A percentile compares a stretch with the other conserved stretches of the same genome.
phyloP scores from a whole-genome alignment of 768 basidiomycete species.

The Calocybe cyanea region DNA sequence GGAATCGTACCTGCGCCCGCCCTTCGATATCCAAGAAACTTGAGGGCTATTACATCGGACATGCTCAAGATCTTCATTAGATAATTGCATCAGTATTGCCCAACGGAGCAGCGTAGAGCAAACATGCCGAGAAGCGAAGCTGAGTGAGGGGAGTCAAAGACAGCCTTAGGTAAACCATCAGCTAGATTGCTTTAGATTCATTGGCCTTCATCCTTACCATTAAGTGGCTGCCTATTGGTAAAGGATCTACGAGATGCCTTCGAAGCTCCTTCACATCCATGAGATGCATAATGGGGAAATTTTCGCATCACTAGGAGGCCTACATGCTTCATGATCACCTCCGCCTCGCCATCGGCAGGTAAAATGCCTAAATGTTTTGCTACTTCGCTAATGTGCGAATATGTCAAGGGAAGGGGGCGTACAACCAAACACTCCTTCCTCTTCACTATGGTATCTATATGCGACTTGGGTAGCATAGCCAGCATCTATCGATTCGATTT shows the following conservation, averaged over 20 bases:
- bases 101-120: not conserved
- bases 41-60: slow-evolving; percentile 41
- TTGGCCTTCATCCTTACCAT: slow-evolving; percentile 25
- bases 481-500: slow-evolving; percentile 38
- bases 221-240: slow-evolving; percentile 34
- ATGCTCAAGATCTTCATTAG: slow-evolving; percentile 36
- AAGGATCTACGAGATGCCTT: slow-evolving; percentile 28
- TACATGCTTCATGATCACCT: slow-evolving; percentile 35
- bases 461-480: slow-evolving; percentile 47
- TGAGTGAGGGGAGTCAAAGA: slow-evolving; percentile 39
- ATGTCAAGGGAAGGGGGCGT: too few relatives aligned
- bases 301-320: too few relatives aligned
- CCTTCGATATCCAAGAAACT: slow-evolving; percentile 45
- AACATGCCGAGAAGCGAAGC: slow-evolving; percentile 35
- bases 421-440: slow-evolving; percentile 54
- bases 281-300: too few relatives aligned
- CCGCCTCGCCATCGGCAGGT: slow-evolving; percentile 31
- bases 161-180: slow-evolving; percentile 16
- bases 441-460: slow-evolving; percentile 39
- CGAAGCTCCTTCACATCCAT: slow-evolving; percentile 26
- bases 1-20: slow-evolving; percentile 29
- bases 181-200: not conserved
- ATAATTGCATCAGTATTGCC: not conserved
- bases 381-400: too few relatives aligned
- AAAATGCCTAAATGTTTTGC: slow-evolving; percentile 33